A percentile compares a stretch with the other conserved stretches of the same genome.
These are phyloP conservation scores for Colletotrichum ledebouriae DNA, from an alignment of 2,329 filamentous ascomycete genomes.

Conservation along the genomic window DNA sequence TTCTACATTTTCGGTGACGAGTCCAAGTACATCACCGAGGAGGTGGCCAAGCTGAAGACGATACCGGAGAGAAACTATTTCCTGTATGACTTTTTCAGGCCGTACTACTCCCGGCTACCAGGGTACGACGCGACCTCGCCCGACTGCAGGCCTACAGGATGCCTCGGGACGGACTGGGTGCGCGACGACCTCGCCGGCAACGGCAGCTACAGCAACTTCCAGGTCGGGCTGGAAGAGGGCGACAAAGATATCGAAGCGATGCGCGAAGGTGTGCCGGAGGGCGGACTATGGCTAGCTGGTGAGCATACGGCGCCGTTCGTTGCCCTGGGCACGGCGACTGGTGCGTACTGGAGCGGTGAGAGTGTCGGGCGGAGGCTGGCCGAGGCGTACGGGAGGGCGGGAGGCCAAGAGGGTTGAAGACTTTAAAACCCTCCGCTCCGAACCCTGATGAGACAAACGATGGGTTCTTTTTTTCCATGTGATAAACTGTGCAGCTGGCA, in stretches of 20 bases:
- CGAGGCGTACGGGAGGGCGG: constrained; percentile 60
- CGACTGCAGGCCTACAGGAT: constrained; percentile 72
- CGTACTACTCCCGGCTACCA: constrained; percentile 83
- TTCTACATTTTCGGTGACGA: constrained; percentile 83
- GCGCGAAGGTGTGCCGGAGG: constrained; percentile 72
- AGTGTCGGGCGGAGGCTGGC: constrained; percentile 76
- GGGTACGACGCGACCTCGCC: constrained; percentile 69
- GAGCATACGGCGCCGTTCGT: constrained; percentile 94
- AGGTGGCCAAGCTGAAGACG: constrained; percentile 56
- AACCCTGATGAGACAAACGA: neutral
- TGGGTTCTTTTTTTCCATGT: neutral
- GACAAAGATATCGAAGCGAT: constrained; percentile 79
- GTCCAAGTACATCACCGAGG: constrained; percentile 65
- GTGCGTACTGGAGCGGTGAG: constrained; percentile 93
- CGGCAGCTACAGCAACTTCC: constrained; percentile 90
- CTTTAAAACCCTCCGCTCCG: constrained; percentile 13
- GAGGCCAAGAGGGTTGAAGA: constrained; percentile 10
- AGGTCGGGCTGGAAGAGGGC: constrained; percentile 77
- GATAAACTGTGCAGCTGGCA: neutral
- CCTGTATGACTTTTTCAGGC: constrained; percentile 77
- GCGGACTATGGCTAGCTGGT: constrained; percentile 86
- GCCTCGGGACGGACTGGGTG: constrained; percentile 82
- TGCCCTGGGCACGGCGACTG: constrained; percentile 87
- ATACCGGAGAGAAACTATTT: constrained; percentile 64
- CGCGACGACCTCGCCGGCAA: constrained; percentile 83